Evolutionary conservation across 2,329 filamentous ascomycete genomes (phyloP).

Genomic region (Calonectria naviculata): DNA sequence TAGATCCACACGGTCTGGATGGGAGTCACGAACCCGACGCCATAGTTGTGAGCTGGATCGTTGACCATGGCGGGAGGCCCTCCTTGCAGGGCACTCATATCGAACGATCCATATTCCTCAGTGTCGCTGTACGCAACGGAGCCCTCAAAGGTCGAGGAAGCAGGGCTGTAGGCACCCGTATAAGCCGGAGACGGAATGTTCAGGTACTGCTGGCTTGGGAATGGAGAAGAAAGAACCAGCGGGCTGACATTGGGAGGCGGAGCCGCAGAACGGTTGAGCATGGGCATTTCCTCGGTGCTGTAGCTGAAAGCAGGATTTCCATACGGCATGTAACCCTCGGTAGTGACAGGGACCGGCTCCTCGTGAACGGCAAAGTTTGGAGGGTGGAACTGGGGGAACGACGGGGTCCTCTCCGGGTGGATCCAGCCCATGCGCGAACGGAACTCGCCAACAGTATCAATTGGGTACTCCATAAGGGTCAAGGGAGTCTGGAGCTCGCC

Average conservation of each 20-base stretch:
- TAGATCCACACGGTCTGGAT: constrained; percentile 72
- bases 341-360: constrained; percentile 54
- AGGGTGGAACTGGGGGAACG: constrained; percentile 70
- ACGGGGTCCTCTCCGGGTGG: constrained; percentile 67
- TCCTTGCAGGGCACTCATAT: constrained; percentile 56
- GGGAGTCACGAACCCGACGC: constrained; percentile 72
- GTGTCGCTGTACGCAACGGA: constrained; percentile 72
- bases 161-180: constrained; percentile 68
- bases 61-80: constrained; percentile 59
- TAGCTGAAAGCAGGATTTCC: constrained; percentile 71
- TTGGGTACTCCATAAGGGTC: constrained; percentile 77
- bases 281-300: constrained; percentile 71
- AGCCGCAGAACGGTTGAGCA: constrained; percentile 58
- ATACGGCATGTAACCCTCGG: constrained; percentile 62
- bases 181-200: constrained; percentile 72
- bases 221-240: constrained; percentile 67
- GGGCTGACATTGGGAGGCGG: constrained; percentile 63
- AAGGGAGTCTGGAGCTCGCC: constrained; percentile 71
- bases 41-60: constrained; percentile 55
- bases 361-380: constrained; percentile 65
- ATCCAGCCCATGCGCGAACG: constrained; percentile 76
- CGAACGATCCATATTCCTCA: constrained; percentile 65
- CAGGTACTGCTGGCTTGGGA: constrained; percentile 66
- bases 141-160: constrained; percentile 71
- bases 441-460: constrained; percentile 76